phyloP scores from a whole-genome alignment of 179 eudicot genomes.

The Patellifolia procumbens region DNA sequence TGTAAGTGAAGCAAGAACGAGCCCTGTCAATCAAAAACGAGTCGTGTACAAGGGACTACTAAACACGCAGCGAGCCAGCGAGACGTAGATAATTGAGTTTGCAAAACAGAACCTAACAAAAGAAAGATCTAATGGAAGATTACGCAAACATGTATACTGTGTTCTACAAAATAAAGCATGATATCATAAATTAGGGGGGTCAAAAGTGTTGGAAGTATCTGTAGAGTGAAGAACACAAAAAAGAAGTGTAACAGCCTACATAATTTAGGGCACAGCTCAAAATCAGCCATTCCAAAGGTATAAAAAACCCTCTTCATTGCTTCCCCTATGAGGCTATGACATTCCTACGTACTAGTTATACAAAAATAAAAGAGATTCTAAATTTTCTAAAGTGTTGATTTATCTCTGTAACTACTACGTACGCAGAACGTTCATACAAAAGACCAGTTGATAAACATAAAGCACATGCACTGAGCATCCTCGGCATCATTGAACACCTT shows the following conservation, averaged over 20 bases:
- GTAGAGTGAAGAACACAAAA: too few species aligned
- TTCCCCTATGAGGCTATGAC: constrained; percentile 13
- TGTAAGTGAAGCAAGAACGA: too few species aligned
- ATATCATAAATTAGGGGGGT: constrained; percentile 14
- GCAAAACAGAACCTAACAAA: not conserved
- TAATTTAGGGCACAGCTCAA: constrained; percentile 25
- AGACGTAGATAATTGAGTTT: too few species aligned
- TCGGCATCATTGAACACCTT: constrained; percentile 76
- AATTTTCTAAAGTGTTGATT: constrained; percentile 15
- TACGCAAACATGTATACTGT: too few species aligned
- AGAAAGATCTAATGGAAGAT: not conserved
- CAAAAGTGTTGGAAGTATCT: constrained; percentile 16
- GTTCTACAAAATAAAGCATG: not conserved
- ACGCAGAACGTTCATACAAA: constrained; percentile 47
- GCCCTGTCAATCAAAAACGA: too few species aligned
- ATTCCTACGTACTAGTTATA: not conserved
- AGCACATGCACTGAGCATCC: constrained; percentile 75
- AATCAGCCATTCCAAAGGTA: constrained; percentile 23
- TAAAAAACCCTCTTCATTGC: constrained; percentile 20
- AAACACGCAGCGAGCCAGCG: too few species aligned
- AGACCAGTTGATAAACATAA: constrained; percentile 92
- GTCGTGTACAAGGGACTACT: too few species aligned
- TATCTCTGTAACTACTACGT: constrained; percentile 14
- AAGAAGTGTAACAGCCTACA: constrained; percentile 9
- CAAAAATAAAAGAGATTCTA: not conserved